Base-by-base conservation (phyloP, 1,284 basidiomycete species). In the Tremellales sp. region DNA sequence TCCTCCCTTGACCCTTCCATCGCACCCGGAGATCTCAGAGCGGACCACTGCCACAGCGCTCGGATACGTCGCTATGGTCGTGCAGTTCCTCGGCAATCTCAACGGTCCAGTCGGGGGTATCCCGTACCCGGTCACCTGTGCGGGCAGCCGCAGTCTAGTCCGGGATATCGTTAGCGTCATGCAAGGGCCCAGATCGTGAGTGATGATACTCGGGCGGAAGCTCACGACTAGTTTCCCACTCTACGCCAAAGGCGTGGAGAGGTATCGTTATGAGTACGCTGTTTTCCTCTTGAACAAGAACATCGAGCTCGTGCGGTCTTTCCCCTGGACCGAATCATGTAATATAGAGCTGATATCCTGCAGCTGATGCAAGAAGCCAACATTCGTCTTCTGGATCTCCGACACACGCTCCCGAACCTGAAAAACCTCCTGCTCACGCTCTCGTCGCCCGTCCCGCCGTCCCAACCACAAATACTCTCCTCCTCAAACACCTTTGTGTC, bases 211-310 rank as follows among this genome's bases (percentile, higher is more conserved):
- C 40, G 37, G 40, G 22, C 32, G 35, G 16, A 42, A 35, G 3
- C 12, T 58, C 34, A 19, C 29, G 31, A 10, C 31, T 53, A 92
- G 90, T 78, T 97, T 95, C 68, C 93, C 94, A 9, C 75, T 99
- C 28, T 97, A 92, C 67, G 86, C 87, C 0, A 88, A 83, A 71
- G 91, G 92, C 9, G 91, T 97, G 47, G 95, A 98, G 68, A 84
- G 84, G 33, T 97, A 97, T 72, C 80, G 95, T 24, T 99, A 95
- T 69, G 94, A 98, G 68, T 99, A 98, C 73, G 95, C 85, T 8
- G 92, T 97, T 4, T 98, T 95, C 68, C 74, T 98, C 39, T 77
- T 98, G 31, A 98, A 98, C 76, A 99, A 98, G 74, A 79, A 99
- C 68, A 91, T 98, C 55, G 94, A 98, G 74, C 78, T 91, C 79